Evolutionary conservation across 441 rosid species (phyloP).

Genomic region (Erodium moschatum): DNA sequence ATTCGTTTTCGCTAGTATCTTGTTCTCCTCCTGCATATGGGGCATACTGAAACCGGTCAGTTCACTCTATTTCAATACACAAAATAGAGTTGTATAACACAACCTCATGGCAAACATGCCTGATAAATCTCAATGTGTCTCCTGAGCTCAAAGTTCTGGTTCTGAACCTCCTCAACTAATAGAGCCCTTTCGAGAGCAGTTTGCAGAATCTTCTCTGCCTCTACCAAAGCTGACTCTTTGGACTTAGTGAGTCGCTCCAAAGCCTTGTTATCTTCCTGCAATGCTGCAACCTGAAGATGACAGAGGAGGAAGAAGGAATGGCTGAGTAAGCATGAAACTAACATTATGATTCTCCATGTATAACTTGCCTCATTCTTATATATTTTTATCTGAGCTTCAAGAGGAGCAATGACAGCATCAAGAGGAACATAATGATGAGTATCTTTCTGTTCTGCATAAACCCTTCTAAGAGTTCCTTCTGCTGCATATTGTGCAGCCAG

Average conservation of each 20-base stretch:
- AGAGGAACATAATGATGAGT: constrained; percentile 43
- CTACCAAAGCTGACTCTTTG: constrained; percentile 70
- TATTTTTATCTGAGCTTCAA: constrained; percentile 71
- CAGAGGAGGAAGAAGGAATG: too few species aligned
- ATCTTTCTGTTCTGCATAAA: constrained; percentile 54
- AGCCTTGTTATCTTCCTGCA: constrained; percentile 82
- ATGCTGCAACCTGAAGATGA: constrained; percentile 49
- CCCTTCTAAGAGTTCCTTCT: constrained; percentile 73
- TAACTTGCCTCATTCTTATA: constrained; percentile 53
- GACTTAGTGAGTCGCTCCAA: constrained; percentile 79
- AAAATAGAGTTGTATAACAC: not conserved
- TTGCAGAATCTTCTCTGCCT: constrained; percentile 70
- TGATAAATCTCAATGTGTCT: constrained; percentile 80
- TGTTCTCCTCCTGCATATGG: constrained; percentile 67
- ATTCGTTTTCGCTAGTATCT: constrained; percentile 74
- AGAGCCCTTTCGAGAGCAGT: constrained; percentile 81
- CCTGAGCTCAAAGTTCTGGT: constrained; percentile 70
- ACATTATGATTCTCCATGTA: too few species aligned
- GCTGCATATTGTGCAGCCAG: constrained; percentile 76
- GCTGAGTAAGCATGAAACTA: too few species aligned
- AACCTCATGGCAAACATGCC: constrained; percentile 25
- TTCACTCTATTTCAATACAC: constrained; percentile 1
- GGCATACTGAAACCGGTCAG: not conserved
- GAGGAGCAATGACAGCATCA: constrained; percentile 64
- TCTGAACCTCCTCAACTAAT: constrained; percentile 86